Evolutionary conservation across 2,329 filamentous ascomycete species (phyloP).

Genomic region (Monilinia aucupariae): DNA sequence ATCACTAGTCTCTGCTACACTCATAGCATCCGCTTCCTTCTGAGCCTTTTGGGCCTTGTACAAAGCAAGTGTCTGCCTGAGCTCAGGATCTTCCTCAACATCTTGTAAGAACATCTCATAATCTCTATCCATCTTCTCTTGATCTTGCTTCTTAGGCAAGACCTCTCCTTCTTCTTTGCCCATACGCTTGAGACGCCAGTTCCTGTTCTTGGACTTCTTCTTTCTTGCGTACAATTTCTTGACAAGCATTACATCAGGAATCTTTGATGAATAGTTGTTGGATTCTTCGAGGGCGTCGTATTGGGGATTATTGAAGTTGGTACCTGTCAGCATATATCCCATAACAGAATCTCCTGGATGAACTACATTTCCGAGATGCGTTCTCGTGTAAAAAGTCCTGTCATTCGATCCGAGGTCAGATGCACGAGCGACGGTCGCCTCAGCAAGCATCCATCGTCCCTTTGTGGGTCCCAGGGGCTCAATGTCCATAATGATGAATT

Average conservation of each 20-base stretch:
- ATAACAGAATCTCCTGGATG: constrained; percentile 87
- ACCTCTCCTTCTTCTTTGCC: constrained; percentile 82
- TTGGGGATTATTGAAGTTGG: constrained; percentile 87
- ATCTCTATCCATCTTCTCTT: constrained; percentile 82
- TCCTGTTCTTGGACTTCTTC: constrained; percentile 75
- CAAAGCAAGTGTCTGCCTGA: constrained; percentile 75
- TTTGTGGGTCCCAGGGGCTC: constrained; percentile 70
- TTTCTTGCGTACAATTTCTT: constrained; percentile 93
- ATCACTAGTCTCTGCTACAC: constrained; percentile 56
- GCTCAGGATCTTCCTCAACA: constrained; percentile 89
- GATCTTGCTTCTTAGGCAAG: constrained; percentile 78
- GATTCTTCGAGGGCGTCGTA: constrained; percentile 78
- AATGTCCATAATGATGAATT: constrained; percentile 94
- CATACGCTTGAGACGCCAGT: constrained; percentile 96
- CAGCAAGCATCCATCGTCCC: constrained; percentile 78
- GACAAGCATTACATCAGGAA: constrained; percentile 90
- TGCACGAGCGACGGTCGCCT: constrained; percentile 81
- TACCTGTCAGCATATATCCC: constrained; percentile 85
- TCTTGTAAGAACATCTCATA: constrained; percentile 97
- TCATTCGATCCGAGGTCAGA: constrained; percentile 83
- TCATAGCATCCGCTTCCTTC: constrained; percentile 59
- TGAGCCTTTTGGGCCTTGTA: constrained; percentile 60
- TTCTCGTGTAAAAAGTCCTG: constrained; percentile 81
- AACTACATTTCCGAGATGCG: constrained; percentile 80
- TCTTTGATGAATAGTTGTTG: constrained; percentile 66